Evolutionary conservation across 192 early-diverging fungal genomes (phyloP), one percentile per base, ranked within the genome.

Genomic region (Coemansia sp.): DNA sequence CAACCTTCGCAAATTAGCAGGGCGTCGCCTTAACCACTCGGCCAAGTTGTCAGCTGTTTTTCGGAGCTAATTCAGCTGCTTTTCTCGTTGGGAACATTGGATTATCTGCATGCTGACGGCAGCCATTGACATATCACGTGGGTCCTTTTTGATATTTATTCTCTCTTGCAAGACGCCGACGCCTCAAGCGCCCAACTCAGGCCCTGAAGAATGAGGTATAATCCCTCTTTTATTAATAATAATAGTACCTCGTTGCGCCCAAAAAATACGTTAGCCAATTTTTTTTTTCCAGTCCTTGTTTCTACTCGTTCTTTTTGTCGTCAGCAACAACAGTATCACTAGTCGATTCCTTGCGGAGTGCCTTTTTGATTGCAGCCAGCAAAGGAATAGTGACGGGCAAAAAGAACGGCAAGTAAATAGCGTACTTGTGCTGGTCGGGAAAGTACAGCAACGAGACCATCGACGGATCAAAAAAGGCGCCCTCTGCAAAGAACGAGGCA

Each of bases 401-500:
- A 79, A 98, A 97, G 59, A 96, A 83, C 11, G 96, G 96, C 90
- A 96, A 90, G 64, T 99, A 99, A 37, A 99, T 93, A 15, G 96
- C 97, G 60, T 92, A 94, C 77, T 94, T 97, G 82, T 99, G 98
- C 75, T 99, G 96, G 62, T 95, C 92, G 6, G 98, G 98, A 82
- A 99, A 99, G 70, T 99, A 99, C 6, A 98, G 83, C 89, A 98
- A 87, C 5, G 94, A 90, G 0, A 99, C 94, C 98, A 99, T 98
- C 11, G 94, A 94, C 1, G 96, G 95, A 70, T 99, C 94, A 87
- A 97, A 98, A 71, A 99, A 99, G 6, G 98, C 96, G 4, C 82
- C 82, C 79, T 98, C 95, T 3, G 96, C 86, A 14, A 84, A 60
- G 29, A 74, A 74, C 7, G 95, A 74, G 0, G 93, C 96, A 6